A percentile compares a stretch with the other conserved stretches of the same genome.
Evolutionary conservation across 78 protist species (phyloP).

Genomic region (Blattamonas nauphoetae): DNA sequence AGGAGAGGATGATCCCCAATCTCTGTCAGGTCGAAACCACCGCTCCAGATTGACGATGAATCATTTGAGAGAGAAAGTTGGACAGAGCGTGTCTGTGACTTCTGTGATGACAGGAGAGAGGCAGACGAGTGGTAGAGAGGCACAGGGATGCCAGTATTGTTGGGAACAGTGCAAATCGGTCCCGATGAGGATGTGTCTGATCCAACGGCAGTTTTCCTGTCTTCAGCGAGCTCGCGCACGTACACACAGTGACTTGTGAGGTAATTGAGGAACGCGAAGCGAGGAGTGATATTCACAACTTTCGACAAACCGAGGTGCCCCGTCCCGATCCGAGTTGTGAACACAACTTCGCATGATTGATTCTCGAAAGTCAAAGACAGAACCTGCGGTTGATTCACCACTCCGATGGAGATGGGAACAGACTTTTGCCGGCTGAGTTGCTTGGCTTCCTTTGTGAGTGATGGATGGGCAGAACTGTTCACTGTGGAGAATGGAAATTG

Average conservation of each 20-base stretch:
- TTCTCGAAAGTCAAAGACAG: neutral
- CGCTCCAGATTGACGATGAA: neutral
- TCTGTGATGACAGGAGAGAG: neutral
- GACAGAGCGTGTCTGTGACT: neutral
- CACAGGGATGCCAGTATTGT: neutral
- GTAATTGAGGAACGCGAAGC: neutral
- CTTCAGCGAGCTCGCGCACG: neutral
- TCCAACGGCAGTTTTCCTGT: neutral
- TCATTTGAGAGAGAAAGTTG: neutral
- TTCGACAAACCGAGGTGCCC: neutral
- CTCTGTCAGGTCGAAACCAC: neutral
- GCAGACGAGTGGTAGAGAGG: neutral
- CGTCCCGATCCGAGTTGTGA: neutral
- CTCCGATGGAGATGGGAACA: neutral
- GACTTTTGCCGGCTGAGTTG: neutral
- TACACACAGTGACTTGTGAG: neutral
- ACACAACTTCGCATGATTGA: neutral
- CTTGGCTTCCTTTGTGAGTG: neutral
- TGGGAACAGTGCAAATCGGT: neutral
- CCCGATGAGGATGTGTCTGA: neutral
- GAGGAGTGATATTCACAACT: neutral
- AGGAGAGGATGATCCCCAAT: neutral
- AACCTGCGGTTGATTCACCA: neutral
- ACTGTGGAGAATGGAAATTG: neutral
- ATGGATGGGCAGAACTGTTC: neutral